A percentile compares a stretch with the other conserved stretches of the same genome.
Evolutionary conservation across 2,329 filamentous ascomycete species (phyloP).

Genomic region (Pseudogymnoascus sp.): DNA sequence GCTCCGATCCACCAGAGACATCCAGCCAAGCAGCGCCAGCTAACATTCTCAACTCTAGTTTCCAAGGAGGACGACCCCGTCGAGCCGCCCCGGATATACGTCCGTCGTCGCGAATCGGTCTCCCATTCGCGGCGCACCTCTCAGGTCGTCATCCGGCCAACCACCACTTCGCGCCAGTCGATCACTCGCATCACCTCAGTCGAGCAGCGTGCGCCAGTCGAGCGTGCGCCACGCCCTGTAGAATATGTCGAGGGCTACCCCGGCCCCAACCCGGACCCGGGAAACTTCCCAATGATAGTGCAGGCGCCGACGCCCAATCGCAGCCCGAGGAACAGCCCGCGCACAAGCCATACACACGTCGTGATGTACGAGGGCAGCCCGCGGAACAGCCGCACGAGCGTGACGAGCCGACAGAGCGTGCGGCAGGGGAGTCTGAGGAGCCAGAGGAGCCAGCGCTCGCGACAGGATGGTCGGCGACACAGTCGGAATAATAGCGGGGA

Average conservation of each 20-base stretch:
- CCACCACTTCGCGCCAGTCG: neutral
- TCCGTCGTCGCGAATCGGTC: constrained; percentile 3
- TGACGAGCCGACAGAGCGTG: neutral
- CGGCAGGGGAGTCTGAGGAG: neutral
- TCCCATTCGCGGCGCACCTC: neutral
- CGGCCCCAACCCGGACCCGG: neutral
- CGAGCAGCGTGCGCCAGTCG: neutral
- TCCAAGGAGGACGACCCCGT: neutral
- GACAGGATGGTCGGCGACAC: neutral
- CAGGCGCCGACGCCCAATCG: constrained; percentile 7
- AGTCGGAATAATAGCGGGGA: neutral
- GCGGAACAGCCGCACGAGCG: constrained; percentile 5
- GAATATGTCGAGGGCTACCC: neutral
- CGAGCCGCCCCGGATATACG: neutral
- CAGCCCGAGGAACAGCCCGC: neutral
- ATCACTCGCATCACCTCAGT: neutral
- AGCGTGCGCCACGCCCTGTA: neutral
- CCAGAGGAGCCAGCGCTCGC: constrained; percentile 3
- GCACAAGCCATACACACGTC: constrained; percentile 4
- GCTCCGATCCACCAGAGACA: neutral
- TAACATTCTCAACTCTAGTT: neutral
- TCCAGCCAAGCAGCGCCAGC: neutral
- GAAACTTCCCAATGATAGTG: constrained; percentile 3
- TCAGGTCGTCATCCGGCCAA: neutral
- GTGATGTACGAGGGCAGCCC: neutral